Evolutionary conservation across 805 yeast species (phyloP), one percentile per base, ranked within the genome.

Genomic region (Brettanomyces sp.): DNA sequence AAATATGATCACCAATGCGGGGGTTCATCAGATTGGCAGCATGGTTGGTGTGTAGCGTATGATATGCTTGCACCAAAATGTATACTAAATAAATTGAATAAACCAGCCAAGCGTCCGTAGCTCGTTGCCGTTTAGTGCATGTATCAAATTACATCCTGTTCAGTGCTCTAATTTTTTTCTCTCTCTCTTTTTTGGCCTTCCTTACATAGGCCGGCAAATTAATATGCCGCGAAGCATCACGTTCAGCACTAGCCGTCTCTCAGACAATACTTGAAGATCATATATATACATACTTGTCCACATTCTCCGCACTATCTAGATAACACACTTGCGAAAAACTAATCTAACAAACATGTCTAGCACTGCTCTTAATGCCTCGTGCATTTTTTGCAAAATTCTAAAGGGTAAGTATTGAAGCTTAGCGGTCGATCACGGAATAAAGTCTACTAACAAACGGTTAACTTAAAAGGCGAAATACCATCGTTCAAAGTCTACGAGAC

Each of bases 351-450:
- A 11, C 6, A 41, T 41, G 44, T 32, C 44, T 18, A 21, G 37
- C 3, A 36, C 44, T 23, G 28, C 56, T 24, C 58, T 60, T 45
- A 73, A 75, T 49, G 83, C 86, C 23, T 64, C 80, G 34, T 91
- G 98, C 68, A 80, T 91, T 57, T 91, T 91, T 62, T 91, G 98
- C 72, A 88, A 90, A 59, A 91, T 91, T 65, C 81, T 91, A 69
- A 88, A 88, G 61, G 89, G 84, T 77, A 64, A 37, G 79, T 60
- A 25, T 11, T 32, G 11, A 11, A 11, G 14, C 36, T 12, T 14
- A 14, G 12, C 13, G n/a, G 22, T 24, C 18, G 18, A 18, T 18
- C 18, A 18, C 18, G 18, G 18, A 18, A 18, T 2, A 18, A 18
- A 18, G 18, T 35, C 5, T 24, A 41, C 41, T 24, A 36, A 33